Percentiles rank a stretch among this genome's conserved stretches.
Evolutionary conservation across 1,139 yeast species (phyloP).

Genomic region (Candida tropicalis): DNA sequence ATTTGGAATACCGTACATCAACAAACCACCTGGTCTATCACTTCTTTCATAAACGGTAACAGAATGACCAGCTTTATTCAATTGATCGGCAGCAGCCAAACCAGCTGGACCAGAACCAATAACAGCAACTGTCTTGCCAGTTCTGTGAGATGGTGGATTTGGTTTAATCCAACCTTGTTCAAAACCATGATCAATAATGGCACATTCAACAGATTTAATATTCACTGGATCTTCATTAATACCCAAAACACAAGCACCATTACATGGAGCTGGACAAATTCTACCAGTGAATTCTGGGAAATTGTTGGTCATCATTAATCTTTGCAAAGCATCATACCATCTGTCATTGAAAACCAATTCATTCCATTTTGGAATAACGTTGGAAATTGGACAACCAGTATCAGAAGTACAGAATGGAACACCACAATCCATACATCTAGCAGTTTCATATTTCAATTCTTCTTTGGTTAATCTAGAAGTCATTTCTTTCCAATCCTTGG

Average conservation of each 20-base stretch:
- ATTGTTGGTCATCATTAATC: constrained; percentile 93
- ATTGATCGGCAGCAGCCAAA: constrained; percentile 93
- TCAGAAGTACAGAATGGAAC: constrained; percentile 98
- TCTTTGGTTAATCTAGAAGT: constrained; percentile 79
- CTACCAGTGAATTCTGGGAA: constrained; percentile 99
- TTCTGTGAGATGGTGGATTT: constrained; percentile 72
- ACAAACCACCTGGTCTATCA: constrained; percentile 93
- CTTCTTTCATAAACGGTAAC: constrained; percentile 93
- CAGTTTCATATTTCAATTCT: constrained; percentile 88
- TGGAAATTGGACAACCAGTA: constrained; percentile 97
- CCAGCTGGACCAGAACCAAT: constrained; percentile 99
- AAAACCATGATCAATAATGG: constrained; percentile 94
- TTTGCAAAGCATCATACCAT: constrained; percentile 93
- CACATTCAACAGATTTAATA: constrained; percentile 93
- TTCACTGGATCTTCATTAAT: constrained; percentile 95
- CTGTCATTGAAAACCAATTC: constrained; percentile 93
- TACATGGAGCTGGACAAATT: constrained; percentile 99
- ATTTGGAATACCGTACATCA: constrained; percentile 99
- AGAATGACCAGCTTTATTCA: constrained; percentile 91
- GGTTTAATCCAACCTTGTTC: constrained; percentile 97
- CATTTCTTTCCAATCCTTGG: constrained; percentile 92
- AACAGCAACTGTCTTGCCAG: constrained; percentile 83
- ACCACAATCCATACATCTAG: constrained; percentile 99
- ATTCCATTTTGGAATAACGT: constrained; percentile 97
- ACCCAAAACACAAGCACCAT: constrained; percentile 96